A percentile compares a stretch with the other conserved stretches of the same genome.
Evolutionary conservation across 2,329 filamentous ascomycete species (phyloP).

Genomic region (Orbilia oligospora): DNA sequence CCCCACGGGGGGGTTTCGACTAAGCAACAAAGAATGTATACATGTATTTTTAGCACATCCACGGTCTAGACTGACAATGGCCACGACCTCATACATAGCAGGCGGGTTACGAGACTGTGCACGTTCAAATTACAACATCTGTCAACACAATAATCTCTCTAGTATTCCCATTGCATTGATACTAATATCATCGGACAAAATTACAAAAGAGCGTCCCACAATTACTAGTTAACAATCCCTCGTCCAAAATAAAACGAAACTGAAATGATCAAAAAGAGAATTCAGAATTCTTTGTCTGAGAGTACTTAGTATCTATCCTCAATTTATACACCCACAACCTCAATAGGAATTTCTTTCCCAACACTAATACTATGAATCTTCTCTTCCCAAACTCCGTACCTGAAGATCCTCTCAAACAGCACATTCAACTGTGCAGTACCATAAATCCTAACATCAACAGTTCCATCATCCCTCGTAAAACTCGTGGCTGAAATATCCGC

Average conservation of each 20-base stretch:
- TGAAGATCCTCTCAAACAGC: conserved; percentile 36
- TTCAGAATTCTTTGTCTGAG: too few relatives aligned
- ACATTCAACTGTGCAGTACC: conserved; percentile 31
- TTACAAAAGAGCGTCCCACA: background rate
- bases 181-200: too few relatives aligned
- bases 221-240: background rate
- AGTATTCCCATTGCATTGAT: too few relatives aligned
- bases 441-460: conserved; percentile 37
- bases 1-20: too few relatives aligned
- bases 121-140: conserved; percentile 27
- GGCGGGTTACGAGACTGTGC: too few relatives aligned
- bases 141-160: conserved; percentile 11
- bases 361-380: conserved; percentile 22
- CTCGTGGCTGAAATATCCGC: conserved; percentile 29
- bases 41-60: too few relatives aligned
- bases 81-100: too few relatives aligned
- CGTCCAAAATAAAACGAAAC: background rate
- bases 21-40: too few relatives aligned
- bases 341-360: conserved; percentile 30
- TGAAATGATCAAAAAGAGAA: background rate
- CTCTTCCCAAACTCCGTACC: conserved; percentile 27
- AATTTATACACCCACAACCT: conserved; percentile 32
- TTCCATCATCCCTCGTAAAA: conserved; percentile 34
- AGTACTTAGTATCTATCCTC: too few relatives aligned
- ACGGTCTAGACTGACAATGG: too few relatives aligned